Evolutionary conservation across 1,284 basidiomycete species (phyloP).

Genomic region (Apiotrichum brassicae): DNA sequence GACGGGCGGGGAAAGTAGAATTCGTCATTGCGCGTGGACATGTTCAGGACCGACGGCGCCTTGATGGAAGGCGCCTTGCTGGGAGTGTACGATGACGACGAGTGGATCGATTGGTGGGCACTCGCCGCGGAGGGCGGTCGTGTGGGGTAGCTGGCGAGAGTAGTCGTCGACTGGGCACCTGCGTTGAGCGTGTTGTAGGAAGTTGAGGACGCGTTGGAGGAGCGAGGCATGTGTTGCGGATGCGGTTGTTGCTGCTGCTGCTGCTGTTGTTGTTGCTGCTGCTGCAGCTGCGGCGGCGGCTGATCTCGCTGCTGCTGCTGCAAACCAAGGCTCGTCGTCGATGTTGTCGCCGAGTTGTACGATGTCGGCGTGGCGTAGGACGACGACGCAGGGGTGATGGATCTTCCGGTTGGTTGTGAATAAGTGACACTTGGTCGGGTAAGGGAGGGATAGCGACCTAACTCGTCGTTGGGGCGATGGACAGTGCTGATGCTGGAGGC

Average conservation of each 20-base stretch:
- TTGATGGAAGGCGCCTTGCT: slow-evolving; percentile 9
- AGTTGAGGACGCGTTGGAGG: not conserved
- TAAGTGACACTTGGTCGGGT: not conserved
- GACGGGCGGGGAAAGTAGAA: slow-evolving; percentile 68
- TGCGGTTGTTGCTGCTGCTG: not conserved
- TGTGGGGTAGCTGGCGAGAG: slow-evolving; percentile 4
- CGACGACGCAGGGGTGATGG: not conserved
- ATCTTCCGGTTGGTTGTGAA: not conserved
- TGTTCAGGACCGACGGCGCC: not conserved
- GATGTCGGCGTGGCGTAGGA: slow-evolving; percentile 3
- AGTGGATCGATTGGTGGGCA: slow-evolving; percentile 10
- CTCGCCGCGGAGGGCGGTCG: slow-evolving; percentile 5
- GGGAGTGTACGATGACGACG: slow-evolving; percentile 5
- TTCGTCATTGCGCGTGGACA: slow-evolving; percentile 39
- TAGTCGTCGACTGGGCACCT: slow-evolving; percentile 5
- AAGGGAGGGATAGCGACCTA: slow-evolving; percentile 33
- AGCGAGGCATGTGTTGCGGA: not conserved
- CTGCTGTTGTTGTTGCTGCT: not conserved
- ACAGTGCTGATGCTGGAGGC: slow-evolving; percentile 21
- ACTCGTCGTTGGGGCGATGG: slow-evolving; percentile 24
- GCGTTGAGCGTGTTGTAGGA: not conserved
- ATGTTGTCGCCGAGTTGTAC: slow-evolving; percentile 1
- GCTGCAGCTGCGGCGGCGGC: too few relatives aligned
- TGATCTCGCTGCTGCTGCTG: not conserved
- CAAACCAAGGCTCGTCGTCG: not conserved